Base-by-base conservation (phyloP, 495 filamentous ascomycete species). In the Hypoxylon lenormandii region DNA sequence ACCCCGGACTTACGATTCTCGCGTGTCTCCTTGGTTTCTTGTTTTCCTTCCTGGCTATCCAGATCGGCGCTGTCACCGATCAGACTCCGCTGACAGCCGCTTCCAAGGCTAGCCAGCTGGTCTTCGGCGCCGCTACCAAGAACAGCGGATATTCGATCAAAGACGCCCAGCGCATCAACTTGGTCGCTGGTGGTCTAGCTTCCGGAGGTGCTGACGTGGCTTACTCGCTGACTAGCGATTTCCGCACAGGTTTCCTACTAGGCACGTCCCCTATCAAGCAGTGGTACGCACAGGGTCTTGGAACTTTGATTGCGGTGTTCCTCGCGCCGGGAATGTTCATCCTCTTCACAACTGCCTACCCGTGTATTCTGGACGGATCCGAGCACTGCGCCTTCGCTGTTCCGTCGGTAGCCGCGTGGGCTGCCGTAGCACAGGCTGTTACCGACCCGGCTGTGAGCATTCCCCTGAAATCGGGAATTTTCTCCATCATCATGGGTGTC, bases 31-130 rank as follows among this genome's bases (percentile, higher is more conserved):
- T 91, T 23, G 86, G 87, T 47, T 88, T 90, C 81, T 74, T 90
- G 73, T 90, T 90, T 76, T 85, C 87, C 12, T 91, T 90, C 80
- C 78, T 91, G 45, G 86, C 85, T 59, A 88, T 89, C 66, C 87
- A 90, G 74, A 85, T 86, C 72, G 84, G 84, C 13, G 87, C 84
- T 28, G 81, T 83, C 28, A 89, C 88, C 7, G 87, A 90, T 63
- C 82, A 84, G 62, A 88, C 86, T 0, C 89, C 89, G 4, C 77
- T 90, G 19, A 90, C 89, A 2, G 84, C 87, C 18, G 83, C 86
- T 11, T 82, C 86, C 58, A 90, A 91, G 73, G 88, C 88, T n/a
- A 86, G 84, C 53, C 88, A 91, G 77, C 82, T 90, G 59, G 73
- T 91, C 66, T 84, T 90, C 49, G 88, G 88, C 40, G 88, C 81